These are phyloP conservation scores for Entomortierella lignicola DNA, from an alignment of 192 early-diverging fungal genomes.

Conservation along the genomic window DNA sequence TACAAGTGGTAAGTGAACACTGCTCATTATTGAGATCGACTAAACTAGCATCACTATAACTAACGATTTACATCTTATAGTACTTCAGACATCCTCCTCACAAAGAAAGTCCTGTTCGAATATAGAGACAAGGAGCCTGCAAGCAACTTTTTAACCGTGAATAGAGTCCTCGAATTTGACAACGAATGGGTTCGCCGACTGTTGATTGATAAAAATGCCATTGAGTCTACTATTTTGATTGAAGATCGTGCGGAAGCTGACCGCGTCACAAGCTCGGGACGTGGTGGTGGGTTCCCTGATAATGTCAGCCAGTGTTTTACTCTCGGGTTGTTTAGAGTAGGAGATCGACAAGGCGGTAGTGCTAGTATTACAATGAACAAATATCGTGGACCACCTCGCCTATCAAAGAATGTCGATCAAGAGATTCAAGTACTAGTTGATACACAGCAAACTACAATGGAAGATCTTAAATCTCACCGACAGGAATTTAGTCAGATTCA, in stretches of 20 bases:
- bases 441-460: slow-evolving; percentile 42
- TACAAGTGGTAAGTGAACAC: slow-evolving; percentile 54
- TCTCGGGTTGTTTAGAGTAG: slow-evolving; percentile 69
- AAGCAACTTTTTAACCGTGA: slow-evolving; percentile 66
- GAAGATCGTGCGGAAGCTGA: slow-evolving; percentile 68
- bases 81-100: slow-evolving; percentile 68
- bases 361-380: slow-evolving; percentile 43
- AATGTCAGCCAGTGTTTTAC: slow-evolving; percentile 76
- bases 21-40: not conserved
- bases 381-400: slow-evolving; percentile 55
- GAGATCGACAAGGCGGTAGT: slow-evolving; percentile 56
- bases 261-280: slow-evolving; percentile 38
- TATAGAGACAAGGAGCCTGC: slow-evolving; percentile 75
- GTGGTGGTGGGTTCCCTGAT: slow-evolving; percentile 61
- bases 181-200: slow-evolving; percentile 80
- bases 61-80: slow-evolving; percentile 3
- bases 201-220: slow-evolving; percentile 73
- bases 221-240: slow-evolving; percentile 78
- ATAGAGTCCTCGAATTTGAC: slow-evolving; percentile 68
- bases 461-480: slow-evolving; percentile 36
- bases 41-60: not conserved
- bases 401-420: slow-evolving; percentile 29
- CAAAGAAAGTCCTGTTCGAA: slow-evolving; percentile 74
- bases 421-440: too few relatives aligned
- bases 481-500: slow-evolving; percentile 15